Evolutionary conservation across 2,329 filamentous ascomycete genomes (phyloP).

Genomic region (Orbilia ellipsospora): DNA sequence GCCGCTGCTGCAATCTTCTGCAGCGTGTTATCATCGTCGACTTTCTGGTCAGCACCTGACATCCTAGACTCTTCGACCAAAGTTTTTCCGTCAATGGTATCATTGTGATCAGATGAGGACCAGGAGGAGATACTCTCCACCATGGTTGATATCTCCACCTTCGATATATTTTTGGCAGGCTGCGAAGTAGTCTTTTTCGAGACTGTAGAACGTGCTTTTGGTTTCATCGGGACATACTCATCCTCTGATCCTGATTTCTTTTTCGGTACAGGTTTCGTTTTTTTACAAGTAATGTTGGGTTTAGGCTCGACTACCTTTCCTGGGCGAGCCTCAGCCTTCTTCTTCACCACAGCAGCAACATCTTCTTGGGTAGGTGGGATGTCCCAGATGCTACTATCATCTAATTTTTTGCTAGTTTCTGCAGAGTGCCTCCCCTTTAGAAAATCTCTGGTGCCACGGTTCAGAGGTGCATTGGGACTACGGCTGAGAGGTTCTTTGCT

Average conservation of each 20-base stretch:
- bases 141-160: neutral
- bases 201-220: neutral
- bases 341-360: neutral
- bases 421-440: neutral
- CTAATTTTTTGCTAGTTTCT: neutral
- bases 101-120: neutral
- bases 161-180: neutral
- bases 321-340: too few relatives aligned
- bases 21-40: neutral
- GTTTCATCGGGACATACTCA: conserved; percentile 7
- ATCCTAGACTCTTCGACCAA: conserved; percentile 4
- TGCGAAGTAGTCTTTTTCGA: neutral
- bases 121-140: neutral
- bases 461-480: neutral
- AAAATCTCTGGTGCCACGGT: neutral
- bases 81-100: conserved; percentile 11
- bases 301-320: neutral
- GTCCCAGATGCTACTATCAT: conserved; percentile 10
- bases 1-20: neutral
- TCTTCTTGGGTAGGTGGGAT: conserved; percentile 17
- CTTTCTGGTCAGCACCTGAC: too few relatives aligned
- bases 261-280: neutral
- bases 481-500: too few relatives aligned
- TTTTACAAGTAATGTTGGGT: neutral
- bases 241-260: conserved; percentile 11